Percentiles rank a stretch among this genome's conserved stretches.
Conservation (phyloP, 164 flowering plant genomes). For the Malania oleifera region DNA sequence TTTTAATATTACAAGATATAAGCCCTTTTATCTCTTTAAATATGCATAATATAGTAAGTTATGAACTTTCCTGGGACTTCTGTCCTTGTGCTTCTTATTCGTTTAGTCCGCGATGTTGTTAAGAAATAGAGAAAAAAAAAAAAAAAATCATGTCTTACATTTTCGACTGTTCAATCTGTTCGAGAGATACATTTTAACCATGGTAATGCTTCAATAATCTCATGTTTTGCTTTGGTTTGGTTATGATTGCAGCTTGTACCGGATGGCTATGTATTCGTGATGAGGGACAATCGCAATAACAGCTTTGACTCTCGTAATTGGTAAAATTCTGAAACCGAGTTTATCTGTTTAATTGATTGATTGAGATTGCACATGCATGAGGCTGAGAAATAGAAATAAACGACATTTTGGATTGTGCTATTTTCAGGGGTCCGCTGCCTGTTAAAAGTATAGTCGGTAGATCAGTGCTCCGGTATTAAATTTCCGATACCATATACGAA, state of each 20-base stretch:
- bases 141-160: no score
- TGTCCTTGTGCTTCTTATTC: background rate
- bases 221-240: background rate
- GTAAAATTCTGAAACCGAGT: slow-evolving; percentile 32
- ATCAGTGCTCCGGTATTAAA: slow-evolving; percentile 76
- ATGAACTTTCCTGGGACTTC: no score
- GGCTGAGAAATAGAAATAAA: no score
- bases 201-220: background rate
- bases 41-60: no score
- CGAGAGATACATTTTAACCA: background rate
- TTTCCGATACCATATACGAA: slow-evolving; percentile 44
- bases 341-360: background rate
- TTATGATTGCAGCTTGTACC: slow-evolving; percentile 68
- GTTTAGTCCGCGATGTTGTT: slow-evolving; percentile 5
- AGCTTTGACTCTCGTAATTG: slow-evolving; percentile 94
- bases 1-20: no score
- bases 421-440: slow-evolving; percentile 96
- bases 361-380: background rate
- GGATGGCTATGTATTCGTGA: slow-evolving; percentile 83
- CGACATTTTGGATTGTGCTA: no score
- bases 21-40: no score
- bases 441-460: slow-evolving; percentile 78
- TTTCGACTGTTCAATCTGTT: no score
- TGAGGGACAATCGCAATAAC: slow-evolving; percentile 97
- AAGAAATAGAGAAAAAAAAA: no score